Evolutionary conservation across 371 early-diverging fungal genomes (phyloP), one percentile per base, ranked within the genome.

Genomic region (Mortierella sp.): DNA sequence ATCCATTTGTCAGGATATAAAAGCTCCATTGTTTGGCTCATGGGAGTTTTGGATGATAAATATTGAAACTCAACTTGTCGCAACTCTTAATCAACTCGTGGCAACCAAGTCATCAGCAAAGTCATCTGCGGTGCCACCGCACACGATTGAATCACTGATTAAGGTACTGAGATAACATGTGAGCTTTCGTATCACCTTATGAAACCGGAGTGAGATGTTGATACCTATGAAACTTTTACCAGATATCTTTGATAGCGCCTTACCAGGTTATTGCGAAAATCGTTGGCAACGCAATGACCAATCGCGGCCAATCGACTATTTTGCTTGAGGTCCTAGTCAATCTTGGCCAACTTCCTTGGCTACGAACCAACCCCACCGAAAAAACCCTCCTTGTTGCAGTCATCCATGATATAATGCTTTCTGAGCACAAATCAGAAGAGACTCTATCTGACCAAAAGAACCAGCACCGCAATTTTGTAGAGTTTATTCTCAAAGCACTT

Each of bases 191-290:
- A 16, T 43, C 16, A n/a, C n/a, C n/a, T n/a, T n/a, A n/a, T 51
- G n/a, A 51, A 51, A 0, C 51, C n/a, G 18, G 8, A n/a, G n/a
- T 14, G 0, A 18, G 30, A 10, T 28, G 49, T 12, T 22, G 32
- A 18, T 16, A 11, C 24, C 3, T n/a, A 24, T 32, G 5, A 6
- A 18, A 5, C 14, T 51, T 1, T 22, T 22, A 24, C 47, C 45
- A 83, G 83, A 73, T 77, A 6, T 83, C 83, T 1, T 32, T 83
- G 22, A 70, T 83, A 32, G 73, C 73, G 5, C 83, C 83, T 1
- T 83, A 83, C 26, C 77, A 68, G 16, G 77, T 77, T 12, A n/a
- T 73, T 14, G 32, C 64, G 16, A 76, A 70, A 49, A 55, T 76
- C 5, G 40, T 68, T 20, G 52, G 61, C 0, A 66, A 66, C 11